Evolutionary conservation across 2,329 filamentous ascomycete species (phyloP).

Genomic region (Ustulina deusta): DNA sequence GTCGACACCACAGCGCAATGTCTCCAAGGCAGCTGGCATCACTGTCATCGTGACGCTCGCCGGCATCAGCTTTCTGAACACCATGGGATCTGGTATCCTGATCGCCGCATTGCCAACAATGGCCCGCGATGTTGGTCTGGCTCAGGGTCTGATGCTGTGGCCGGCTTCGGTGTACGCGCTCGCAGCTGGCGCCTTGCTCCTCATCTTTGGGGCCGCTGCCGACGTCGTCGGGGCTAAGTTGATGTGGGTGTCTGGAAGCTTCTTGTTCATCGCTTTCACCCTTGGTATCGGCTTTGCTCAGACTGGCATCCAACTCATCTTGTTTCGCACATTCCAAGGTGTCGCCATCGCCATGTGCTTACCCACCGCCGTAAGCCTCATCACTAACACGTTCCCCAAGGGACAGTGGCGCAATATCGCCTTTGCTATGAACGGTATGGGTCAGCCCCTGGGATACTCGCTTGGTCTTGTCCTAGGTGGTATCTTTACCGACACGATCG

Average conservation of each 20-base stretch:
- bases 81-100: no score
- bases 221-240: slow-evolving; percentile 40
- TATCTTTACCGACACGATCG: slow-evolving; percentile 53
- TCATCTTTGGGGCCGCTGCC: slow-evolving; percentile 40
- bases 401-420: slow-evolving; percentile 44
- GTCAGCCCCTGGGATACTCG: slow-evolving; percentile 55
- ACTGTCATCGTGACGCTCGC: no score
- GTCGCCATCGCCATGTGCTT: slow-evolving; percentile 40
- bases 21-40: no score
- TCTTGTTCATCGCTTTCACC: slow-evolving; percentile 33
- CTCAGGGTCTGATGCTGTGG: no score
- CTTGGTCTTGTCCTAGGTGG: slow-evolving; percentile 57
- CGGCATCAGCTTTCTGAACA: no score
- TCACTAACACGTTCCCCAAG: slow-evolving; percentile 30
- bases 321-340: slow-evolving; percentile 40
- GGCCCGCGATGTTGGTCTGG: no score
- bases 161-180: slow-evolving; percentile 40
- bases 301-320: slow-evolving; percentile 38
- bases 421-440: slow-evolving; percentile 52
- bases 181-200: slow-evolving; percentile 34
- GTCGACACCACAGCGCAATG: no score
- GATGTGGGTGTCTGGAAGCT: slow-evolving; percentile 34
- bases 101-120: no score
- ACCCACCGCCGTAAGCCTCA: slow-evolving; percentile 39
- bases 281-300: slow-evolving; percentile 33